Conservation (phyloP, 164 flowering plant species). For the Macadamia integrifolia region DNA sequence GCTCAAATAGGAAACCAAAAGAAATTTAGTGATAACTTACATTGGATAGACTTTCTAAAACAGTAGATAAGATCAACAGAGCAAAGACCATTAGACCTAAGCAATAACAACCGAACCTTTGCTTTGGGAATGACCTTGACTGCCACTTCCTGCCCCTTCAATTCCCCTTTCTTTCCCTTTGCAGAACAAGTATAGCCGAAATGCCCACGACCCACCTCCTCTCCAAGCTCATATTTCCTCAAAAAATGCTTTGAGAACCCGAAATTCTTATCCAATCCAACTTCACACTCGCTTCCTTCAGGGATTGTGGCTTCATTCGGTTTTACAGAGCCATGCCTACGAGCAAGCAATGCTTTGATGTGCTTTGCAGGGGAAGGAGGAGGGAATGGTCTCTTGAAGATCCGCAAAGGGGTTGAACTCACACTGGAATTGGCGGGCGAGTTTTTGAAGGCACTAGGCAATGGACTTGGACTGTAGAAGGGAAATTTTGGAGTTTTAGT, state of each 20-base stretch:
- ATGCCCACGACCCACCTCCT: slow-evolving; percentile 92
- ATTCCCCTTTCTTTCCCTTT: slow-evolving; percentile 70
- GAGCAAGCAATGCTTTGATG: slow-evolving; percentile 74
- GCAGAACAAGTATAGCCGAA: slow-evolving; percentile 90
- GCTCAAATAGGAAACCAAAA: no score
- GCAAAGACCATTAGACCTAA: not conserved
- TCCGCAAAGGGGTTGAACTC: slow-evolving; percentile 61
- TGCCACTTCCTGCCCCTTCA: slow-evolving; percentile 90
- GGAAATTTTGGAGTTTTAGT: slow-evolving; percentile 53
- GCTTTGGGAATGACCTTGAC: slow-evolving; percentile 90
- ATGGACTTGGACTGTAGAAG: slow-evolving; percentile 83
- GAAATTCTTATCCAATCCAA: slow-evolving; percentile 77
- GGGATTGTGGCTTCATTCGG: slow-evolving; percentile 90
- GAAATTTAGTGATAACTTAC: no score
- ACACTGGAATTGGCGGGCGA: slow-evolving; percentile 72
- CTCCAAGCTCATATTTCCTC: slow-evolving; percentile 74
- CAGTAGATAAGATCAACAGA: no score
- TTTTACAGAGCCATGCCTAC: slow-evolving; percentile 85
- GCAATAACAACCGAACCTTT: slow-evolving; percentile 44
- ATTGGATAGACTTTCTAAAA: no score
- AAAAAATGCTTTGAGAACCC: slow-evolving; percentile 70
- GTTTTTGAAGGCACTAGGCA: slow-evolving; percentile 57
- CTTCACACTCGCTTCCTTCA: slow-evolving; percentile 62
- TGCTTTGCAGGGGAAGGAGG: slow-evolving; percentile 99
- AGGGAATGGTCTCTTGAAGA: slow-evolving; percentile 82